These are phyloP conservation scores for Syncephalis plumigaleata DNA, from an alignment of 371 early-diverging fungal genomes.

Conservation along the genomic window DNA sequence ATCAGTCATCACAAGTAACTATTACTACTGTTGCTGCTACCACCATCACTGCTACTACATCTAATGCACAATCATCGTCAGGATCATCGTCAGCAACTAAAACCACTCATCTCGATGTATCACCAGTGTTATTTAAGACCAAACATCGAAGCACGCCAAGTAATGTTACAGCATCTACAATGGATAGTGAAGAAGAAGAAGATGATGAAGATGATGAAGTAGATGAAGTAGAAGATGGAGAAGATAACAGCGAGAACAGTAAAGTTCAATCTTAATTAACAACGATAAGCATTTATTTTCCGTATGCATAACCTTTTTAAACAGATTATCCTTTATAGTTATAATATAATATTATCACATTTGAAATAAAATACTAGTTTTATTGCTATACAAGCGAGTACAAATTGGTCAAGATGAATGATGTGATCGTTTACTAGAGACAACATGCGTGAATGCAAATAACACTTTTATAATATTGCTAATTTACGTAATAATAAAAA, in stretches of 20 bases:
- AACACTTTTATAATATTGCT: no score
- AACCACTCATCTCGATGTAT: constrained; percentile 5
- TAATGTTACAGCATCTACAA: not conserved
- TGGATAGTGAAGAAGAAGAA: constrained; percentile 1
- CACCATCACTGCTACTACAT: not conserved
- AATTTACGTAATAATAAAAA: no score
- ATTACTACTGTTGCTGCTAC: not conserved
- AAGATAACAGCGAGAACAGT: not conserved
- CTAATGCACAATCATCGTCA: no score
- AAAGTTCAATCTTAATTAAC: not conserved
- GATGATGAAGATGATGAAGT: not conserved
- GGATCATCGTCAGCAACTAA: not conserved
- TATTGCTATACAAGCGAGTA: no score
- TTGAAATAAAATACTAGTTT: no score
- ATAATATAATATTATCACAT: no score
- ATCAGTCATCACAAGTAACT: not conserved
- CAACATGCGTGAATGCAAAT: no score
- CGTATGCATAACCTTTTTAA: no score
- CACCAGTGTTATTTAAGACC: constrained; percentile 3
- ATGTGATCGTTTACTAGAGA: no score
- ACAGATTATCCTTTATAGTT: no score
- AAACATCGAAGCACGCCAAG: constrained; percentile 3
- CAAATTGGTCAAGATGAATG: no score
- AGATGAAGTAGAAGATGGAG: not conserved
- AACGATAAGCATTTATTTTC: no score